A percentile compares a stretch with the other conserved stretches of the same genome.
Conservation (phyloP, 2,329 filamentous ascomycete species). For the Claviceps capensis region DNA sequence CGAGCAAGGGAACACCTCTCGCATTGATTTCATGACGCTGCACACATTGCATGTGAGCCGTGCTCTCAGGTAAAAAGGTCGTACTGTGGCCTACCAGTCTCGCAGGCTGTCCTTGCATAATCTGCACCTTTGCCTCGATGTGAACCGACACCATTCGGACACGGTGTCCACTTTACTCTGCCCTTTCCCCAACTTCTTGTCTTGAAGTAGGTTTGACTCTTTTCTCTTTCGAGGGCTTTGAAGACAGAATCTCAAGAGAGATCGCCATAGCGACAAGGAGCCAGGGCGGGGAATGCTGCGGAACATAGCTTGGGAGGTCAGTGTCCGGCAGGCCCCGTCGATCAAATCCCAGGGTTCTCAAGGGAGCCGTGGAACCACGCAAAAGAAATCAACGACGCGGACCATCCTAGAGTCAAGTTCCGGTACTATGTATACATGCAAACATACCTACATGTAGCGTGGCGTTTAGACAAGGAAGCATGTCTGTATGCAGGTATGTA, state of each 20-base stretch:
- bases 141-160: not conserved
- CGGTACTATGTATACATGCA: too few relatives aligned
- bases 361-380: too few relatives aligned
- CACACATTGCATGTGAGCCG: not conserved
- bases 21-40: not conserved
- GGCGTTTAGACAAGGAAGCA: not conserved
- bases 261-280: too few relatives aligned
- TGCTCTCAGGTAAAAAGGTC: not conserved
- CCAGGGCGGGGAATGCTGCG: too few relatives aligned
- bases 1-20: not conserved
- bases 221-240: too few relatives aligned
- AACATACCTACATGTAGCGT: not conserved
- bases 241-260: too few relatives aligned
- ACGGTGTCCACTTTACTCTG: not conserved
- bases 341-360: too few relatives aligned
- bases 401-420: too few relatives aligned
- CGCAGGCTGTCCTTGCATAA: slow-evolving; percentile 1
- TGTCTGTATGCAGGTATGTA: too few relatives aligned
- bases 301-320: too few relatives aligned
- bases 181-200: not conserved
- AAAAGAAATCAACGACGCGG: too few relatives aligned
- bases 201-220: not conserved
- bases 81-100: not conserved
- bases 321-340: too few relatives aligned
- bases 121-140: slow-evolving; percentile 4